Evolutionary conservation across 805 yeast species (phyloP), one percentile per base, ranked within the genome.

Genomic region (Saturnispora dispora): DNA sequence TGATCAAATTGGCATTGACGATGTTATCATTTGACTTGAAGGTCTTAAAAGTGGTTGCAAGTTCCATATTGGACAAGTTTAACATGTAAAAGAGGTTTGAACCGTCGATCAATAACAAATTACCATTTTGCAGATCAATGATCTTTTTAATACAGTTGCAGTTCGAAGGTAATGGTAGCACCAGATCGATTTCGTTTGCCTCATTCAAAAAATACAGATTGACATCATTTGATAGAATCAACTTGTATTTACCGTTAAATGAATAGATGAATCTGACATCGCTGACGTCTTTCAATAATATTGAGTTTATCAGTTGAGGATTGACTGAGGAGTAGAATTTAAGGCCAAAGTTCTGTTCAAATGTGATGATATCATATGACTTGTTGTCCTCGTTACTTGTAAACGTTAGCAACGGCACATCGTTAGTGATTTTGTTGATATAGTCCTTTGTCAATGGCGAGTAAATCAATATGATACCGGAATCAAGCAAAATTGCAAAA

Each of bases 361-460:
- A 56, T 44, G 66, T 66, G 67, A 60, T 58, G 56, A 62, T 55
- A 56, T 53, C 58, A 43, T 58, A 45, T 54, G 45, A 25, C 5
- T 44, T 13, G 17, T 30, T 43, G 4, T 37, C 30, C 25, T 48
- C 45, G 10, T 32, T 37, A 18, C 20, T 22, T 28, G 67, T 58
- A 32, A 67, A 57, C 35, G 59, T 56, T 35, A 58, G 45, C n/a
- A 66, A 62, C 17, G 63, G 55, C 0, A 62, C 51, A 5, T 60
- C 67, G 39, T 62, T 63, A 0, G 71, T 57, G 28, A 73, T 70
- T 53, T 72, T 71, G 52, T 64, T 64, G 18, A 69, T 60, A 17
- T 70, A 58, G 23, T 66, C 72, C 52, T 70, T 72, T 23, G 67
- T 65, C 36, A 62, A 57, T 2, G 82, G 80, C 2, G 79, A 71